Percentiles rank a stretch among this genome's conserved stretches.
phyloP scores from a whole-genome alignment of 768 basidiomycete genomes.

The Pleurotus tuoliensis region DNA sequence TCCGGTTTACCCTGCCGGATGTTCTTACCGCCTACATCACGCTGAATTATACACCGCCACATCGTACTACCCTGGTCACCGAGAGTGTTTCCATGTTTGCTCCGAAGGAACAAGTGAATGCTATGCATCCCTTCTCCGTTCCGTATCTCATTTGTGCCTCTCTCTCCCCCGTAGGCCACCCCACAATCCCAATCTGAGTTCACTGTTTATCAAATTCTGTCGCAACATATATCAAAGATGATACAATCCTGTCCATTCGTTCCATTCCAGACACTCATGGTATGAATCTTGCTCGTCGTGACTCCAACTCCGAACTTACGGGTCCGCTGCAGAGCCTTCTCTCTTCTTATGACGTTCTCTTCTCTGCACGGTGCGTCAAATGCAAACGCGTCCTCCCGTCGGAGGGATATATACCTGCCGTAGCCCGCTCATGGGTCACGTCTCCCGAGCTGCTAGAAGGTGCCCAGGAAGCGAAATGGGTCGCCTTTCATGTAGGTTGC shows the following conservation, averaged over 20 bases:
- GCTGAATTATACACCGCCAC: constrained; percentile 29
- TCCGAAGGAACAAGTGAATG: constrained; percentile 62
- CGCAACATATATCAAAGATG: constrained; percentile 63
- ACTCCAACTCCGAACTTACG: not conserved
- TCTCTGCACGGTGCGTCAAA: constrained; percentile 52
- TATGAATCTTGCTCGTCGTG: constrained; percentile 19
- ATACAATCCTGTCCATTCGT: constrained; percentile 51
- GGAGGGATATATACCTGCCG: constrained; percentile 71
- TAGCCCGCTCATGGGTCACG: constrained; percentile 51
- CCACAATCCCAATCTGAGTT: constrained; percentile 70
- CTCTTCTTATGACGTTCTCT: constrained; percentile 54
- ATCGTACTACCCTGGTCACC: constrained; percentile 37
- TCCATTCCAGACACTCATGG: constrained; percentile 51
- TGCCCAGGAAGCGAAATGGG: constrained; percentile 35
- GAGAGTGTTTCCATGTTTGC: constrained; percentile 71
- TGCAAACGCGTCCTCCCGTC: constrained; percentile 66
- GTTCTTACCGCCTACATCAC: constrained; percentile 65
- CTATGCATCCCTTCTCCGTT: constrained; percentile 5
- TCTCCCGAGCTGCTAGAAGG: constrained; percentile 21
- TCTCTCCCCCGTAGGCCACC: constrained; percentile 40
- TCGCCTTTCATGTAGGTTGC: constrained; percentile 41
- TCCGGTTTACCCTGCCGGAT: constrained; percentile 62
- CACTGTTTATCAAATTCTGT: constrained; percentile 57
- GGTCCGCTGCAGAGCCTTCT: constrained; percentile 39
- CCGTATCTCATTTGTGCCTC: not conserved